These are phyloP conservation scores for Pyrrhoderma lamaoense DNA, from an alignment of 1,284 basidiomycete genomes.

Conservation along the genomic window DNA sequence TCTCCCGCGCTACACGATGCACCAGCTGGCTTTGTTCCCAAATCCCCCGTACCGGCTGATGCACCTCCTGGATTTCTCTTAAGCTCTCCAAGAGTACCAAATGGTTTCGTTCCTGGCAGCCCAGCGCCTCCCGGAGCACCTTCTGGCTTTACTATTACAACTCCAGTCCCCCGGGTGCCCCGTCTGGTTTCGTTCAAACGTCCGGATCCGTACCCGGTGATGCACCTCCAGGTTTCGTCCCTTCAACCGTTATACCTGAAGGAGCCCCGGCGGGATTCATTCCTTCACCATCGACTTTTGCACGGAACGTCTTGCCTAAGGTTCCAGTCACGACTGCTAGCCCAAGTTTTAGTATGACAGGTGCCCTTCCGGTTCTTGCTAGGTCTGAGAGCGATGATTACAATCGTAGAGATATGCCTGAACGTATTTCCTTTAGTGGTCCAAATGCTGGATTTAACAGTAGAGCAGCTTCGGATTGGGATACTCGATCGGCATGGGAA, in stretches of 20 bases:
- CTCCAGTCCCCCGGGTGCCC: background rate
- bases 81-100: background rate
- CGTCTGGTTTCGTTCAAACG: conserved; percentile 4
- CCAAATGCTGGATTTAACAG: conserved; percentile 8
- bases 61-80: conserved; percentile 1
- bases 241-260: background rate
- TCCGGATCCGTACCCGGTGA: background rate
- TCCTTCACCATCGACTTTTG: conserved; percentile 3
- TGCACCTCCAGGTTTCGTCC: conserved; percentile 3
- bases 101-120: conserved; percentile 2
- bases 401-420: background rate
- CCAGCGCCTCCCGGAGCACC: conserved; percentile 1
- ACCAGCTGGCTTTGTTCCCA: conserved; percentile 2
- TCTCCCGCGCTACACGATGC: background rate
- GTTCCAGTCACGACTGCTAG: background rate
- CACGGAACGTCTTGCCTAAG: background rate
- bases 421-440: conserved; percentile 6
- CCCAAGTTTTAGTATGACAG: conserved; percentile 9
- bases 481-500: conserved; percentile 10
- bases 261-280: conserved; percentile 8
- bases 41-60: background rate
- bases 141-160: conserved; percentile 2
- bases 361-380: conserved; percentile 11
- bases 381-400: conserved; percentile 4
- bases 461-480: conserved; percentile 14